Evolutionary conservation across 169 alveolate genomes (phyloP), one percentile per base, ranked within the genome.

Genomic region (Cryptosporidium baileyi): DNA sequence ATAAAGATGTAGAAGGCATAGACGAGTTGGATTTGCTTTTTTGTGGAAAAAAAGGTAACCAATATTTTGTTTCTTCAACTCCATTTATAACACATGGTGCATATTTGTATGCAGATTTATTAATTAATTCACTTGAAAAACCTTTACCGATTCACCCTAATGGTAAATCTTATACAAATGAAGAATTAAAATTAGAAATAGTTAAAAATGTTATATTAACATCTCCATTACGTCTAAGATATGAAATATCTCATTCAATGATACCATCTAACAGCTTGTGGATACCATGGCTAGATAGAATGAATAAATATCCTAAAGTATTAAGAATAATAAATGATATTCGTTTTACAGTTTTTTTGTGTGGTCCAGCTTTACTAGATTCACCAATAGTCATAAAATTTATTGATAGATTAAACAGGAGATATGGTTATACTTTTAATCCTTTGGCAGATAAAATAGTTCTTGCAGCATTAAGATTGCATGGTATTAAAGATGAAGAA

Each of bases 31-130:
- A 74, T 74, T 30, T 74, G 22, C 26, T 57, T 5, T 32, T 74
- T 3, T 74, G 85, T 54, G 85, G 85, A 45, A 34, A 30, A 22
- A 74, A 74, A 32, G 85, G 85, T 54, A 57, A 74, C 60, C 65
- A 54, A 47, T 74, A 38, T 59, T 57, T 38, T 30, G 59, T 54
- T 19, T 52, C 67, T 38, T 74, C 85, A 17, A 57, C 65, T 8
- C 67, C 67, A 34, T 74, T 74, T 51, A 74, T 74, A 24, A 74
- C 85, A 9, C 6, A 43, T 34, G 85, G 85, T 19, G 85, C 85
- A 52, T 74, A 74, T 59, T 54, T 74, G 19, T 74, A 74, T 40
- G 85, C 85, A 7, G 85, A 74, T 24, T 74, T 74, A 51, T 9
- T 74, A 41, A 74, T 74, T 51, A 74, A 74, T 17, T 36, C 41